Percentiles rank a stretch among this genome's conserved stretches.
phyloP scores from a whole-genome alignment of 495 filamentous ascomycete species.

The Bombardia bombarda region DNA sequence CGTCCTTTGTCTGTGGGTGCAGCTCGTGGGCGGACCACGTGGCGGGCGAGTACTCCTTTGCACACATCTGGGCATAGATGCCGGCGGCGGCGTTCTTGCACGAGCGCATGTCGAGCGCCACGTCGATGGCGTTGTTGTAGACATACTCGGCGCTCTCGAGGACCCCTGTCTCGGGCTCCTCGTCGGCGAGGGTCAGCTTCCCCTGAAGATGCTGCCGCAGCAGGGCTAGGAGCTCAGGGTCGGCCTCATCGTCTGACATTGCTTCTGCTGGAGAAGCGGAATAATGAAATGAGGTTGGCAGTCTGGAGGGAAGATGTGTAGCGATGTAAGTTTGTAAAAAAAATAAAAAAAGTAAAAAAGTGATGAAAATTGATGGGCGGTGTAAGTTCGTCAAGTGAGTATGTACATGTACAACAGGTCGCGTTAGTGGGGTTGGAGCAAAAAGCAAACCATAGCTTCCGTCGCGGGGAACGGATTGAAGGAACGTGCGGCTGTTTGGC shows the following conservation, averaged over 20 bases:
- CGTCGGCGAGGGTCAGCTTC: slow-evolving; percentile 32
- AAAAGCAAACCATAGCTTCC: no score
- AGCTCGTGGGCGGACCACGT: slow-evolving; percentile 84
- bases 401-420: no score
- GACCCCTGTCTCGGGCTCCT: slow-evolving; percentile 69
- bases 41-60: slow-evolving; percentile 72
- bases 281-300: no score
- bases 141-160: slow-evolving; percentile 76
- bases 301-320: no score
- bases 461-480: no score
- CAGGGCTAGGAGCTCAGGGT: slow-evolving; percentile 79
- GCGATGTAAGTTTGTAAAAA: no score
- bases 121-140: slow-evolving; percentile 89
- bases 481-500: no score
- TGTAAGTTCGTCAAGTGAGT: no score
- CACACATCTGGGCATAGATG: slow-evolving; percentile 74
- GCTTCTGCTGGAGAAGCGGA: no score
- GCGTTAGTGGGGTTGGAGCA: no score
- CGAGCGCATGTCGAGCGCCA: slow-evolving; percentile 69
- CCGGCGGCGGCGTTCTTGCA: slow-evolving; percentile 72
- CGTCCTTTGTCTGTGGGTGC: slow-evolving; percentile 76
- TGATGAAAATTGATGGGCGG: neutral
- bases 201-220: slow-evolving; percentile 71
- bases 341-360: neutral
- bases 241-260: slow-evolving; percentile 87